phyloP scores from a whole-genome alignment of 2,329 filamentous ascomycete genomes.

The Microdochium bolleyi region DNA sequence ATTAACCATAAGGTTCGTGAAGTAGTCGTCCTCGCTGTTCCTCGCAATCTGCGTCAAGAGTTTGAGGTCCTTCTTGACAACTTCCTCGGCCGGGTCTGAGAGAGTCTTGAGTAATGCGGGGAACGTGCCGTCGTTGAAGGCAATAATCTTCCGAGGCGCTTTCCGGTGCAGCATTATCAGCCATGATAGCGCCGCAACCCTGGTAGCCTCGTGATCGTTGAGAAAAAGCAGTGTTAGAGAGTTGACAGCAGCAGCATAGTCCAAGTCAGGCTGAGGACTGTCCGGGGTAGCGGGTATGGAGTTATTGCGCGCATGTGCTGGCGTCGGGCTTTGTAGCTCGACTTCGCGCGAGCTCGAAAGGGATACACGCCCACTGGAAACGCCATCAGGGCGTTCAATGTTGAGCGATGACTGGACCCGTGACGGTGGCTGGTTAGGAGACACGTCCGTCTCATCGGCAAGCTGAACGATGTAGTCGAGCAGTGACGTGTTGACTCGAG shows the following conservation, averaged over 20 bases:
- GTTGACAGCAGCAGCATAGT: conserved; percentile 91
- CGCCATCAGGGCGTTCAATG: conserved; percentile 36
- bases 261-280: conserved; percentile 62
- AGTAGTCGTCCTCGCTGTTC: conserved; percentile 96
- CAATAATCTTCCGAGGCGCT: conserved; percentile 84
- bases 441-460: conserved; percentile 56
- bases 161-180: conserved; percentile 96
- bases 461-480: conserved; percentile 93
- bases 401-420: conserved; percentile 30
- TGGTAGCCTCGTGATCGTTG: conserved; percentile 93
- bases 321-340: conserved; percentile 43
- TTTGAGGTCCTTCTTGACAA: conserved; percentile 90
- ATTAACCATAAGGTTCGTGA: conserved; percentile 97
- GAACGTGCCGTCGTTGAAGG: conserved; percentile 96
- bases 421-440: conserved; percentile 26
- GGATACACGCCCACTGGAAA: conserved; percentile 41
- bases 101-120: conserved; percentile 92
- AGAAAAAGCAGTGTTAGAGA: conserved; percentile 89
- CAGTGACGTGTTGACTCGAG: conserved; percentile 80
- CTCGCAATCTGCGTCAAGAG: conserved; percentile 91
- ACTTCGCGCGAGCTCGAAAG: conserved; percentile 45
- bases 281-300: conserved; percentile 33
- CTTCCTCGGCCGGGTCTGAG: conserved; percentile 89
- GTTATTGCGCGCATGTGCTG: conserved; percentile 37
- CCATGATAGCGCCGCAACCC: conserved; percentile 91